Evolutionary conservation across 768 basidiomycete genomes (phyloP).

Genomic region (Auricularia heimuer): DNA sequence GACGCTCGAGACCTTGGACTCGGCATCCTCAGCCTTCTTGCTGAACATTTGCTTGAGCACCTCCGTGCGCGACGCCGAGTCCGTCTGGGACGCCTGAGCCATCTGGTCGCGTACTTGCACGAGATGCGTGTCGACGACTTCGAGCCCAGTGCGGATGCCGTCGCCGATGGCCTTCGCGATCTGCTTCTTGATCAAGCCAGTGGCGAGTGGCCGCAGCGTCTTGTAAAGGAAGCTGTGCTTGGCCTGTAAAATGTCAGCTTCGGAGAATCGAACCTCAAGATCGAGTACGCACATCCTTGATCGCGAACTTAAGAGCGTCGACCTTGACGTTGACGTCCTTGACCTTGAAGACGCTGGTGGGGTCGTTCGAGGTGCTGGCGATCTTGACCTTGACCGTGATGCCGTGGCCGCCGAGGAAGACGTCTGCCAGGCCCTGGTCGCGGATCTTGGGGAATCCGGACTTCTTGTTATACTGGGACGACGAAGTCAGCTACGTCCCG

Average conservation of each 20-base stretch:
- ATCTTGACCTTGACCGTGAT: conserved; percentile 59
- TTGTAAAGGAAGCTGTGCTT: conserved; percentile 88
- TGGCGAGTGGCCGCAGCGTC: conserved; percentile 70
- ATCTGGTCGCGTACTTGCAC: conserved; percentile 77
- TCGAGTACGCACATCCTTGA: conserved; percentile 48
- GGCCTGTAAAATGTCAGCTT: conserved; percentile 15
- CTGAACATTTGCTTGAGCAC: conserved; percentile 39
- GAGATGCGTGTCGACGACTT: conserved; percentile 83
- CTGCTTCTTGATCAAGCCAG: conserved; percentile 71
- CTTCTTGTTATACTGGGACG: conserved; percentile 48
- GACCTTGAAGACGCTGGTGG: conserved; percentile 62
- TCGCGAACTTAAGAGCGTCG: conserved; percentile 78
- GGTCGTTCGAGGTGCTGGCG: conserved; percentile 49
- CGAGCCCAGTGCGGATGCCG: conserved; percentile 69
- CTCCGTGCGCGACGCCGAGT: conserved; percentile 35
- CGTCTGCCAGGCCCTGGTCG: conserved; percentile 80
- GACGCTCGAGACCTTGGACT: conserved; percentile 28
- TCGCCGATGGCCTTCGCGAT: conserved; percentile 52
- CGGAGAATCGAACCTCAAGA: background rate
- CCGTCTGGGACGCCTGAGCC: conserved; percentile 46
- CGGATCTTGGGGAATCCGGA: conserved; percentile 67
- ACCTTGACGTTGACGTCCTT: conserved; percentile 69
- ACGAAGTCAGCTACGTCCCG: background rate
- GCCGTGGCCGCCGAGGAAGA: conserved; percentile 75
- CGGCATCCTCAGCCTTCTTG: conserved; percentile 8